Base-by-base conservation (phyloP, 495 filamentous ascomycete species). In the Monascus purpureus region DNA sequence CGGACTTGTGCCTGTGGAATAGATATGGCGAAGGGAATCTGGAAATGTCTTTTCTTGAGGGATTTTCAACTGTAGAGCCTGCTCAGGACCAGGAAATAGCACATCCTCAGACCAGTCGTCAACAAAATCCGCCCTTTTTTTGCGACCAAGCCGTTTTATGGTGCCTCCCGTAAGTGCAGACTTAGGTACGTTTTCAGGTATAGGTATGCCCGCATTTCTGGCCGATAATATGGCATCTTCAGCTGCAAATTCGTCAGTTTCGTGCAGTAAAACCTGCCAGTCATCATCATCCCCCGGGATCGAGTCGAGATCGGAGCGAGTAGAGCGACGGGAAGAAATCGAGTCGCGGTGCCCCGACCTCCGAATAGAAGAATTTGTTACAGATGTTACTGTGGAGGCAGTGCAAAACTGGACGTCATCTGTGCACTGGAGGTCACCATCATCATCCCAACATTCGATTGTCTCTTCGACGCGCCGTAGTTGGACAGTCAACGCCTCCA, bases 91-190 rank as follows among this genome's bases (percentile, higher is more conserved):
- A 1, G 86, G 82, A 25, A 95, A 60, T 39, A 93, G 85, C 30
- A 97, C 59, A 47, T 96, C 90, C 37, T 93, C 82, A 28, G 73
- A 78, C 81, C 87, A 95, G 53, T 93, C 88, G 51, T 95, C 90
- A 20, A 70, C 59, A 37, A 82, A 75, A 14, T 72, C 61, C 52
- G 79, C 82, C 47, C 75, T 80, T 41, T 83, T 90, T 45, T 77
- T 76, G 42, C 75, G 80, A 28, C 85, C 85, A 5, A 97, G 64
- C 47, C 85, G 66, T 61, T 93, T 94, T 49, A 97, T 97, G 8
- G 85, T 86, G 29, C 90, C 90, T 26, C 88, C 90, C 42, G 93
- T 67, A 25, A 97, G 66, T 29, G 90, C 90, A n/a, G 88, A 93
- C 14, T 79, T 72, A n/a, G 90, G 85, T 9, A 96, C 77, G 48